Evolutionary conservation across 108 stramenopile species (phyloP), one percentile per base, ranked within the genome.

Genomic region (Nitzschia putrida): DNA sequence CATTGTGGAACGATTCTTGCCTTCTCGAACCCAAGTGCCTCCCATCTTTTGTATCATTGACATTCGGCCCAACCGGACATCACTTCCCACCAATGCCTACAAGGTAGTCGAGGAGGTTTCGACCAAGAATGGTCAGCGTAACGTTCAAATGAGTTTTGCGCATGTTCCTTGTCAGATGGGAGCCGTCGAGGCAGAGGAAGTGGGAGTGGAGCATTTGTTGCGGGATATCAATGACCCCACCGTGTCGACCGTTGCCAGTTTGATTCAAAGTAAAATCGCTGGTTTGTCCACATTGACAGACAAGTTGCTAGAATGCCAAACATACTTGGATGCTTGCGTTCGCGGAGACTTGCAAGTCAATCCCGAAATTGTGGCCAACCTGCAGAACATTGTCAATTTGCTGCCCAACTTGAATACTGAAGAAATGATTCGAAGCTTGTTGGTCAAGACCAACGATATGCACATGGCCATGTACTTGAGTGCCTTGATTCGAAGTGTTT

Each of bases 151-250:
- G 59, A 84, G 83, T n/a, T 99, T 99, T 92, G 88, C 93, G 53
- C 98, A 99, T 78, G 80, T 99, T 9, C 86, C 93, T 13, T 81
- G 75, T 13, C 57, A 82, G 60, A 95, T 99, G 74, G 98, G 96
- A 25, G 97, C 97, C 29, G 69, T 88, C 60, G 98, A 99, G 80
- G 93, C 97, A 21, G 98, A 99, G 83, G 98, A 97, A 81, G 94
- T 99, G 18, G 99, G 97, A 22, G 99, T 99, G 24, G 99, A 98
- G 74, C 99, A 99, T 82, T 84, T 99, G 56, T 71, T 99, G 65
- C 93, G 99, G 47, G 99, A 99, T 71, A 97, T 99, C 79, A 99
- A 99, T 72, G 99, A 99, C 80, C 99, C 99, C 11, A 96, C 97
- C n/a, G 90, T 97, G 10, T 85, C 82, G 43, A 96, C 93, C 22